Percentiles rank a stretch among this genome's conserved stretches.
Conservation (phyloP, 768 basidiomycete species). For the Tubosaeta sp. region DNA sequence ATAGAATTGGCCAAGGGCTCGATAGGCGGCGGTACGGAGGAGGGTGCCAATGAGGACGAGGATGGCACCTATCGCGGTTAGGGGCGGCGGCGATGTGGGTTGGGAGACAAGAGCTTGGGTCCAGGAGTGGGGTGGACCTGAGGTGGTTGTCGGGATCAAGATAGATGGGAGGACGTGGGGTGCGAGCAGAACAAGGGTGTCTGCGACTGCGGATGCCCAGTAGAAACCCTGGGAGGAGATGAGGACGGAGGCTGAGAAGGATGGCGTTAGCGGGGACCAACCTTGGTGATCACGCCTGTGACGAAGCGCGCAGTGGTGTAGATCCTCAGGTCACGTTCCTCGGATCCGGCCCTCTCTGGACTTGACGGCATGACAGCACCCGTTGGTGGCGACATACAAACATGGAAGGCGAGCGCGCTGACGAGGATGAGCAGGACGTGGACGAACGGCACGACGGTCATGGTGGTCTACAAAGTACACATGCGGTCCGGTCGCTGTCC, state of each 20-base stretch:
- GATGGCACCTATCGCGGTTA: conserved; percentile 33
- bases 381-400: conserved; percentile 41
- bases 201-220: conserved; percentile 12
- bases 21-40: conserved; percentile 34
- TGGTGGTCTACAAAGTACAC: not conserved
- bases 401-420: conserved; percentile 41
- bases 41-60: conserved; percentile 39
- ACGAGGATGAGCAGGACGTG: conserved; percentile 43
- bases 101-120: not conserved
- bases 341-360: not conserved
- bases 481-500: not conserved
- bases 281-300: conserved; percentile 12
- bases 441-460: conserved; percentile 21
- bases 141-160: not conserved
- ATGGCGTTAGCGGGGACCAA: not conserved
- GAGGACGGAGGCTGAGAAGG: not conserved
- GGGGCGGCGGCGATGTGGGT: not conserved
- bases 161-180: conserved; percentile 4
- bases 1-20: conserved; percentile 22
- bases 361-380: not conserved
- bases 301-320: conserved; percentile 7
- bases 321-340: conserved; percentile 10
- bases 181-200: conserved; percentile 4
- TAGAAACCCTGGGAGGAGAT: conserved; percentile 10
- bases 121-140: not conserved